Percentiles rank a stretch among this genome's conserved stretches.
phyloP scores from a whole-genome alignment of 176 grass and related monocot species.

The Phoenix roebelenii region DNA sequence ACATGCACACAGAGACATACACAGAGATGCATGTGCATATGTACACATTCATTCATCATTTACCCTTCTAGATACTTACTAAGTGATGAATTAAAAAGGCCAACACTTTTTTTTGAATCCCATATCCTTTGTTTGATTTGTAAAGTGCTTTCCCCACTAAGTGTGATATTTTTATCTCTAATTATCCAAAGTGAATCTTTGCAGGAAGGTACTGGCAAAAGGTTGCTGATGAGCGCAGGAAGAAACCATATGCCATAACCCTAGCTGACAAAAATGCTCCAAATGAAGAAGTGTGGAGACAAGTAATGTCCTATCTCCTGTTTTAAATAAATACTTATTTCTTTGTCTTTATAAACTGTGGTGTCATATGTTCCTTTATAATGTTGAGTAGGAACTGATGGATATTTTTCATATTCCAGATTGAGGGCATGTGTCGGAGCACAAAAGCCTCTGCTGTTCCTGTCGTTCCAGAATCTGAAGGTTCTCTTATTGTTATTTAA shows the following conservation, averaged over 20 bases:
- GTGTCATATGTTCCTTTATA: constrained; percentile 1
- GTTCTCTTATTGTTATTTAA: constrained; percentile 15
- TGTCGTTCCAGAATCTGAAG: constrained; percentile 94
- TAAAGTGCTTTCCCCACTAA: constrained; percentile 8
- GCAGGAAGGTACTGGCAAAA: constrained; percentile 89
- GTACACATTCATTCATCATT: background rate
- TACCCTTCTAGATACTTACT: no score
- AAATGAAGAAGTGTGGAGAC: constrained; percentile 96
- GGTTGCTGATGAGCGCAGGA: constrained; percentile 74
- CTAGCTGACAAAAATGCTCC: constrained; percentile 99
- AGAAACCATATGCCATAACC: constrained; percentile 85
- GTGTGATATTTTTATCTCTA: constrained; percentile 5
- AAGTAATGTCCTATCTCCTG: constrained; percentile 36
- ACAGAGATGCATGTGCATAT: background rate
- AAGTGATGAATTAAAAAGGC: background rate
- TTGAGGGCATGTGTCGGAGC: constrained; percentile 72
- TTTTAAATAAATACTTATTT: background rate
- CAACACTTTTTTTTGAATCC: background rate
- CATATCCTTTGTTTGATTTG: background rate
- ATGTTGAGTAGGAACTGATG: constrained; percentile 13
- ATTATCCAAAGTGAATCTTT: constrained; percentile 15
- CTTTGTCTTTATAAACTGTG: background rate
- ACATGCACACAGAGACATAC: no score
- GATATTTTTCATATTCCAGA: constrained; percentile 41
- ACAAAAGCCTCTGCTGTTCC: constrained; percentile 71